Conservation (phyloP, 1,284 basidiomycete genomes). For the Rhodotorula glutinis region DNA sequence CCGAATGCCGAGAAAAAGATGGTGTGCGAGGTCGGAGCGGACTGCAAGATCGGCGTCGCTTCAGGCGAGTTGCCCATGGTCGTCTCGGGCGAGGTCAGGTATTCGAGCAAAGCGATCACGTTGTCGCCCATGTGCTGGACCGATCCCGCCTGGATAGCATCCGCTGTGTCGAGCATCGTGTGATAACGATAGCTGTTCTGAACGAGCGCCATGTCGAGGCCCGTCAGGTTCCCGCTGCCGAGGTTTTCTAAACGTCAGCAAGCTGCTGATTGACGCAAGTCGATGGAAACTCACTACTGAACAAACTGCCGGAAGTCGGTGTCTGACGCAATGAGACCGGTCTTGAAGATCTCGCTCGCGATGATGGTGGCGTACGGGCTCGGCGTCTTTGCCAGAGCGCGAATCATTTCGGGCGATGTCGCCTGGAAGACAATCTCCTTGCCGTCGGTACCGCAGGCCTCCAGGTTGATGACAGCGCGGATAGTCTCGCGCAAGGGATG, state of each 20-base stretch:
- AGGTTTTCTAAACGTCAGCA: too few species aligned
- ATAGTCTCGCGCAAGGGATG: slow-evolving; percentile 63
- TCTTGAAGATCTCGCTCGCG: slow-evolving; percentile 91
- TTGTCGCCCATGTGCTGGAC: slow-evolving; percentile 89
- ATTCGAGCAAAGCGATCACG: slow-evolving; percentile 71
- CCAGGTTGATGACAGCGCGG: slow-evolving; percentile 84
- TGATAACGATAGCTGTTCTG: slow-evolving; percentile 70
- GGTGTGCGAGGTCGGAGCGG: slow-evolving; percentile 59
- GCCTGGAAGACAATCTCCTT: slow-evolving; percentile 94
- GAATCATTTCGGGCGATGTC: slow-evolving; percentile 76
- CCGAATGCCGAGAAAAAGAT: slow-evolving; percentile 70
- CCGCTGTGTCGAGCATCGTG: slow-evolving; percentile 61
- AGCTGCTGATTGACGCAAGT: neutral
- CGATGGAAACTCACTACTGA: slow-evolving; percentile 51
- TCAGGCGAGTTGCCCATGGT: slow-evolving; percentile 55
- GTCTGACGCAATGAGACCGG: slow-evolving; percentile 84
- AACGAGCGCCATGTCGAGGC: slow-evolving; percentile 80
- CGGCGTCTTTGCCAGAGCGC: slow-evolving; percentile 81
- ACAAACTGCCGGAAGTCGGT: slow-evolving; percentile 17
- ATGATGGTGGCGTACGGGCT: slow-evolving; percentile 87
- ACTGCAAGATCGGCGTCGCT: slow-evolving; percentile 34
- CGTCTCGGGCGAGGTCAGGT: slow-evolving; percentile 64
- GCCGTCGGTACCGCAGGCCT: slow-evolving; percentile 71
- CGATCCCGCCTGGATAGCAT: slow-evolving; percentile 75
- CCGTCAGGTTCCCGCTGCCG: slow-evolving; percentile 54